These are phyloP conservation scores for Dendrothele bispora DNA, from an alignment of 768 basidiomycete species.

Conservation along the genomic window DNA sequence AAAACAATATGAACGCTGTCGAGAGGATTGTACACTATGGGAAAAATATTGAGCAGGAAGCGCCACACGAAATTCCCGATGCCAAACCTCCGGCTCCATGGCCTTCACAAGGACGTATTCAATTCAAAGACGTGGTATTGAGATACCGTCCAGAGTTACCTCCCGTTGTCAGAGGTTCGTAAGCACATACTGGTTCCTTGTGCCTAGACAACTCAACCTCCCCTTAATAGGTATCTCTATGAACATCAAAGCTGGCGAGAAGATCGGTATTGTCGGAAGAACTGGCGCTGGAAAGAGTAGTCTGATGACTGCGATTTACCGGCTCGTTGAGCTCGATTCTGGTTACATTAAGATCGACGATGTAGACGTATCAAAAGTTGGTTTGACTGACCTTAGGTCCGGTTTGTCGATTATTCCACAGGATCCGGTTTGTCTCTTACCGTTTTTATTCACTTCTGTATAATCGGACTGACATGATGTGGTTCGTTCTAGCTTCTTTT, in stretches of 20 bases:
- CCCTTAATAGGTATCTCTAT: slow-evolving; percentile 53
- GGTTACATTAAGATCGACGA: slow-evolving; percentile 81
- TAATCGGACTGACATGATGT: background rate
- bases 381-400: slow-evolving; percentile 69
- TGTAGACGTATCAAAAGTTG: slow-evolving; percentile 80
- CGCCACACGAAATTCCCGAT: slow-evolving; percentile 64
- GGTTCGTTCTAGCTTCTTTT: slow-evolving; percentile 23
- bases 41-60: slow-evolving; percentile 78
- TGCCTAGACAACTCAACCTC: background rate
- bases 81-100: slow-evolving; percentile 61
- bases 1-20: slow-evolving; percentile 93
- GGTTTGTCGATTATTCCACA: slow-evolving; percentile 82
- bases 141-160: slow-evolving; percentile 89
- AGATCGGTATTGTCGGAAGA: slow-evolving; percentile 89
- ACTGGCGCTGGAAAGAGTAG: slow-evolving; percentile 91
- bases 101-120: slow-evolving; percentile 74
- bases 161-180: slow-evolving; percentile 70
- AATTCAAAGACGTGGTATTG: slow-evolving; percentile 75
- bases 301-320: slow-evolving; percentile 86
- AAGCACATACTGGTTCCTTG: background rate
- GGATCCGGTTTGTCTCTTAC: slow-evolving; percentile 58
- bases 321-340: slow-evolving; percentile 76
- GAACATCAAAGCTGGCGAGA: slow-evolving; percentile 73
- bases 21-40: slow-evolving; percentile 85
- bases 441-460: slow-evolving; percentile 8